Evolutionary conservation across 164 flowering plant species (phyloP).

Genomic region (Aristolochia fimbriata): DNA sequence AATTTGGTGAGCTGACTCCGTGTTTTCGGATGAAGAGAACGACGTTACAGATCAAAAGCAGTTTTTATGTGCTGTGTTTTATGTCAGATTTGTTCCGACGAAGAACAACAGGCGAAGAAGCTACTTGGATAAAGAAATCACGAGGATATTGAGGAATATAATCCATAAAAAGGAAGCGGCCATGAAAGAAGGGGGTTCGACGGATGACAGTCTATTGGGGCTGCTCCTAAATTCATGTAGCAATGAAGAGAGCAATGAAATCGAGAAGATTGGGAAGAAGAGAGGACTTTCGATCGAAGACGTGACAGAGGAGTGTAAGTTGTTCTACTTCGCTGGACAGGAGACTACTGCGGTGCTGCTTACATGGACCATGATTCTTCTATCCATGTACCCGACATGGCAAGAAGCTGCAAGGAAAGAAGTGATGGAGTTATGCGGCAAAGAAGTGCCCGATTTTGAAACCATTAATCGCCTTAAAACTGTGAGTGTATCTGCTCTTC

Average conservation of each 20-base stretch:
- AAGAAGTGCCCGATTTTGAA: constrained; percentile 9
- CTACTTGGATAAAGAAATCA: constrained; percentile 11
- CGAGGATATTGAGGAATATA: constrained; percentile 6
- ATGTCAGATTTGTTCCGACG: constrained; percentile 25
- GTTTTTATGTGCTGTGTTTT: background rate
- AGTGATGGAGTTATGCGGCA: constrained; percentile 11
- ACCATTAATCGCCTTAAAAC: constrained; percentile 14
- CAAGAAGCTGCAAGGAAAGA: constrained; percentile 13
- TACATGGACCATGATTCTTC: constrained; percentile 14
- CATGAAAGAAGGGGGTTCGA: constrained; percentile 13
- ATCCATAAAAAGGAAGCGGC: constrained; percentile 15
- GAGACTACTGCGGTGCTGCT: constrained; percentile 12
- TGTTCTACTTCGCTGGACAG: constrained; percentile 22
- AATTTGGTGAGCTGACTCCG: background rate
- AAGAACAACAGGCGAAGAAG: constrained; percentile 19
- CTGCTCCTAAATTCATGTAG: constrained; percentile 14
- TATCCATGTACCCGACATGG: constrained; percentile 14
- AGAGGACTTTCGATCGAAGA: constrained; percentile 14
- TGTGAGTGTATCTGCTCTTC: constrained; percentile 11
- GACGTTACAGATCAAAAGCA: too few relatives aligned
- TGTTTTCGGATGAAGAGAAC: background rate
- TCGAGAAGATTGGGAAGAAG: constrained; percentile 2
- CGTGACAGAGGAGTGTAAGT: constrained; percentile 26
- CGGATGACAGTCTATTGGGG: constrained; percentile 13
- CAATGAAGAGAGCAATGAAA: background rate